These are phyloP conservation scores for Yarrowia divulgata DNA, from an alignment of 805 yeast genomes.

Conservation along the genomic window DNA sequence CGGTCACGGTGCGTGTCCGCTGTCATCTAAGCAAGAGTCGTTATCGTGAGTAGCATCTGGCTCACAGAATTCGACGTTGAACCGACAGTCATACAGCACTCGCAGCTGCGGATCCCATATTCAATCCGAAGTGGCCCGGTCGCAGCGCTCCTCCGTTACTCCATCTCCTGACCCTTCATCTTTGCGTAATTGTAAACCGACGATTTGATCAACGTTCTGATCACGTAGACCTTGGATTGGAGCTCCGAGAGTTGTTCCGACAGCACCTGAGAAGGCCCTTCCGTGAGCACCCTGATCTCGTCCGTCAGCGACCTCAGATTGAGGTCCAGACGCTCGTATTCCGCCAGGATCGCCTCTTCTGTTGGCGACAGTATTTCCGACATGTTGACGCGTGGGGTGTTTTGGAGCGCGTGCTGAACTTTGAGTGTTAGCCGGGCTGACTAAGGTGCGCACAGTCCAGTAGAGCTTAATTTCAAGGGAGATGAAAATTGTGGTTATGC, in stretches of 20 bases:
- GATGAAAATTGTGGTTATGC: neutral
- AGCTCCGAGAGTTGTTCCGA: slow-evolving; percentile 63
- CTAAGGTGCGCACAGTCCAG: neutral
- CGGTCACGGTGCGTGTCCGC: too few relatives aligned
- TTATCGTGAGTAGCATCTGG: too few relatives aligned
- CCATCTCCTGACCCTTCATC: slow-evolving; percentile 57
- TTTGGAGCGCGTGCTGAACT: slow-evolving; percentile 6
- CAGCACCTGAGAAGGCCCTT: slow-evolving; percentile 49
- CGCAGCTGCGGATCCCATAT: too few relatives aligned
- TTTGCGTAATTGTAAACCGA: slow-evolving; percentile 57
- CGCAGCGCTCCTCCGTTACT: too few relatives aligned
- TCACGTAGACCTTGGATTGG: slow-evolving; percentile 68
- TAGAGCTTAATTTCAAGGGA: neutral
- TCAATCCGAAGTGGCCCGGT: too few relatives aligned
- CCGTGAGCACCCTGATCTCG: slow-evolving; percentile 41
- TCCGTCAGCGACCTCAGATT: slow-evolving; percentile 40
- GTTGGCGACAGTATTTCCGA: slow-evolving; percentile 44
- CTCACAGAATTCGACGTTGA: too few relatives aligned
- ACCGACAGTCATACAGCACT: too few relatives aligned
- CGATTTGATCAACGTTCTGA: slow-evolving; percentile 70
- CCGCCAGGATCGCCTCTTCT: slow-evolving; percentile 43
- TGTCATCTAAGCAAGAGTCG: too few relatives aligned
- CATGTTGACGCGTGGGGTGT: slow-evolving; percentile 42
- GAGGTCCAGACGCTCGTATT: slow-evolving; percentile 19
- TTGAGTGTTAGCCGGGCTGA: neutral